phyloP scores from a whole-genome alignment of 768 basidiomycete genomes.

The Macrocybe gigantea region DNA sequence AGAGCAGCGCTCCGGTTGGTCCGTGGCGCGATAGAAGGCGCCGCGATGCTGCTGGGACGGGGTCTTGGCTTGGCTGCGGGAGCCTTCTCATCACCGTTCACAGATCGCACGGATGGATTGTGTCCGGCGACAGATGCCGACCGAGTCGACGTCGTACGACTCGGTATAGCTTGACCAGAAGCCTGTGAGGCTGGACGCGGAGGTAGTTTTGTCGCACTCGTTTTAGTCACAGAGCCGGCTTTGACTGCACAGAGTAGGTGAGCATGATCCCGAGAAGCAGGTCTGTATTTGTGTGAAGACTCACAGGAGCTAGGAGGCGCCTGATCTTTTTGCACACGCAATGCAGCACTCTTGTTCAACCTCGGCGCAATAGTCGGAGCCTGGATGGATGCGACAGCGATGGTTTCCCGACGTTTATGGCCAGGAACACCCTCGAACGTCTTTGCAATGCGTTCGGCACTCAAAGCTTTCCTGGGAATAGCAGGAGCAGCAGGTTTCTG shows the following conservation, averaged over 20 bases:
- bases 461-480: constrained; percentile 30
- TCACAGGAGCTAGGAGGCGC: constrained; percentile 51
- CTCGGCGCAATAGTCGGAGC: constrained; percentile 67
- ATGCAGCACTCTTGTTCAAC: constrained; percentile 72
- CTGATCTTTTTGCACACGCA: constrained; percentile 56
- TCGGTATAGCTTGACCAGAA: constrained; percentile 8
- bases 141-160: constrained; percentile 10
- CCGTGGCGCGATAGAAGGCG: constrained; percentile 61
- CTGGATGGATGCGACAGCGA: constrained; percentile 61
- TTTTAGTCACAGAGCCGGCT: too few relatives aligned
- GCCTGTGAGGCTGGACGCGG: constrained; percentile 25
- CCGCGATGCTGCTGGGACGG: constrained; percentile 51
- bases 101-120: background rate
- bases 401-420: constrained; percentile 73
- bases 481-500: constrained; percentile 33
- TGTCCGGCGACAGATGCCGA: background rate
- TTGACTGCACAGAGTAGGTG: constrained; percentile 1
- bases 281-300: constrained; percentile 8
- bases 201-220: background rate
- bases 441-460: constrained; percentile 27
- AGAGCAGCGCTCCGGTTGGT: constrained; percentile 71
- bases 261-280: constrained; percentile 10
- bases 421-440: constrained; percentile 81
- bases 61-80: constrained; percentile 27
- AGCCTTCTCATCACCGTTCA: background rate